These are phyloP conservation scores for Sisymbrium altissimum DNA, from an alignment of 345 rosid genomes.

Conservation along the genomic window DNA sequence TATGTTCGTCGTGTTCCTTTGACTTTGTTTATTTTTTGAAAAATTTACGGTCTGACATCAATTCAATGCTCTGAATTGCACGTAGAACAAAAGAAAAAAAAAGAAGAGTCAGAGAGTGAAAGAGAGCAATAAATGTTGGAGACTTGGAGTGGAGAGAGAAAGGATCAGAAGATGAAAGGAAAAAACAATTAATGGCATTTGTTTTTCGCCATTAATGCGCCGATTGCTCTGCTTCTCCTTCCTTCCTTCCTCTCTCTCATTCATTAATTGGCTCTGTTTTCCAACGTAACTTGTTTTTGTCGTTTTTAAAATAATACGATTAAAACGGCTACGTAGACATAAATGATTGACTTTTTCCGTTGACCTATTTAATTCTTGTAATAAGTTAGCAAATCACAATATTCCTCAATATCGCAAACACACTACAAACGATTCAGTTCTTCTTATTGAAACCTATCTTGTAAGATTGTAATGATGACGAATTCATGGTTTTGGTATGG, in stretches of 20 bases:
- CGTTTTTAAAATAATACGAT: background rate
- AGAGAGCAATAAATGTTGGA: constrained; percentile 43
- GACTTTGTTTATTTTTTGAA: constrained; percentile 25
- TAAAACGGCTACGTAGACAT: background rate
- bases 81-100: constrained; percentile 14
- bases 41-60: constrained; percentile 35
- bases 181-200: constrained; percentile 47
- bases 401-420: background rate
- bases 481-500: background rate
- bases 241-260: constrained; percentile 18
- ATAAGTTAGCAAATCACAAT: too few species aligned
- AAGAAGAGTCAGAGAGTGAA: constrained; percentile 22
- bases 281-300: background rate
- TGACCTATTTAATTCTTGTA: background rate
- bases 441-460: background rate
- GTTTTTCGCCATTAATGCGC: constrained; percentile 62
- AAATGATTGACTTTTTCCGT: background rate
- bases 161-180: constrained; percentile 41
- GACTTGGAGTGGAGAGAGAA: constrained; percentile 11
- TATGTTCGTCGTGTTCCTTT: constrained; percentile 30
- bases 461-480: background rate
- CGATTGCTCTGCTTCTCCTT: constrained; percentile 37
- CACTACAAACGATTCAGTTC: background rate
- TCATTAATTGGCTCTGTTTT: constrained; percentile 27
- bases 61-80: constrained; percentile 33